These are phyloP conservation scores for Erodium moschatum DNA, from an alignment of 441 rosid genomes.

Conservation along the genomic window DNA sequence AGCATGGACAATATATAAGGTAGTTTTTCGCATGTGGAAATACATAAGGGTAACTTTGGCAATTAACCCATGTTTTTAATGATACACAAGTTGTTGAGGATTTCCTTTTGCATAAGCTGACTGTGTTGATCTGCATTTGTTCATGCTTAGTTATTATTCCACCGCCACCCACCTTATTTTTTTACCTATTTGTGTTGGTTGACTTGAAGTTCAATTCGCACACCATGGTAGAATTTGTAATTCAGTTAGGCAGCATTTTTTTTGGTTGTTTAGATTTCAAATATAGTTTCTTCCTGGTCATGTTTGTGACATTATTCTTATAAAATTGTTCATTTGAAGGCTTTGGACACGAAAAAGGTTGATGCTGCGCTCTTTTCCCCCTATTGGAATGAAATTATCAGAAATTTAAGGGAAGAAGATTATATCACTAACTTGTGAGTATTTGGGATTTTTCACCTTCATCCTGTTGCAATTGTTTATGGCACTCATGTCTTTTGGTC, in stretches of 20 bases:
- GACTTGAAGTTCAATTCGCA: no score
- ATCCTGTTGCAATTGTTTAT: slow-evolving; percentile 12
- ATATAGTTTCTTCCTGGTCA: slow-evolving; percentile 14
- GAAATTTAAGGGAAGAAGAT: slow-evolving; percentile 87
- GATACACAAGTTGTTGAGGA: neutral
- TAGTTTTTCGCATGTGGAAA: no score
- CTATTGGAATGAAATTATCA: slow-evolving; percentile 91
- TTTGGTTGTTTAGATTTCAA: neutral
- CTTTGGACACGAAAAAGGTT: slow-evolving; percentile 47
- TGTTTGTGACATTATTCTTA: slow-evolving; percentile 13
- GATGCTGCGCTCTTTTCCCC: slow-evolving; percentile 90
- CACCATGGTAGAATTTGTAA: no score
- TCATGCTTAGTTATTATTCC: no score
- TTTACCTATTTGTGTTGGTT: no score
- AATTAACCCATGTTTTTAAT: neutral
- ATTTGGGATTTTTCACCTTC: slow-evolving; percentile 2
- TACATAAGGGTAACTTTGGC: no score
- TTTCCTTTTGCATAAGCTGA: neutral
- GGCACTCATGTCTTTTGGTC: neutral
- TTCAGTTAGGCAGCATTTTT: neutral
- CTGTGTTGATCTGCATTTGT: no score
- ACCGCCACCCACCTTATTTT: no score
- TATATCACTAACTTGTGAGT: slow-evolving; percentile 77
- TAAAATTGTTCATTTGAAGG: slow-evolving; percentile 31
- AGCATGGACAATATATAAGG: no score